Evolutionary conservation across 1,139 yeast genomes (phyloP).

Genomic region (Meyerozyma elateridarum): DNA sequence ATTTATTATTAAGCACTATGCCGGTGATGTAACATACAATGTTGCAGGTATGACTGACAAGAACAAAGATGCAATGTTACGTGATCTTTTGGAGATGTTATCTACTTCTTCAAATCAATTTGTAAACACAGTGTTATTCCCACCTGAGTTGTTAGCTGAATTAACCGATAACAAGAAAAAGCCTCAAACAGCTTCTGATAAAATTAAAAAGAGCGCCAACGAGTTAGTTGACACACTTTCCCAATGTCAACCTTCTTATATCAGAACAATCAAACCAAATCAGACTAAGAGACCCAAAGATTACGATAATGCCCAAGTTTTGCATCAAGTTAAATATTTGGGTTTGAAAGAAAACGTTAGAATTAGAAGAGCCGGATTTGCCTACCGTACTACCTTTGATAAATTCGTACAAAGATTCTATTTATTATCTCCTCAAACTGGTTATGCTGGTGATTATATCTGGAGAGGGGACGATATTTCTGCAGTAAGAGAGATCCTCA

Average conservation of each 20-base stretch:
- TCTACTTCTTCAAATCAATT: conserved; percentile 68
- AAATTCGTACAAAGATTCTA: conserved; percentile 97
- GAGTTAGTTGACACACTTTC: conserved; percentile 85
- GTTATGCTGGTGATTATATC: conserved; percentile 97
- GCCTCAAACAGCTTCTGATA: conserved; percentile 97
- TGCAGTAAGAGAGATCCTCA: conserved; percentile 76
- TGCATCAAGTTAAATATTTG: conserved; percentile 92
- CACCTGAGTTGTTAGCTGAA: conserved; percentile 52
- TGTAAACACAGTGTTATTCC: conserved; percentile 61
- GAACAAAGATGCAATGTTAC: conserved; percentile 90
- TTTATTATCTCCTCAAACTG: conserved; percentile 79
- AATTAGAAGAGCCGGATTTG: conserved; percentile 98
- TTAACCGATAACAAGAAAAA: conserved; percentile 74
- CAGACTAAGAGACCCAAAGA: conserved; percentile 89
- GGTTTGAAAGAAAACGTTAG: conserved; percentile 97
- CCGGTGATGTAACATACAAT: conserved; percentile 96
- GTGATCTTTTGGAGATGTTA: conserved; percentile 78
- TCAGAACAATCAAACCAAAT: conserved; percentile 97
- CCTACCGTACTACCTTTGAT: conserved; percentile 94
- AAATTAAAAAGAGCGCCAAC: conserved; percentile 89
- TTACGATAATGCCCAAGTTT: conserved; percentile 81
- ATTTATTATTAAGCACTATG: conserved; percentile 91
- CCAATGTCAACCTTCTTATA: conserved; percentile 88
- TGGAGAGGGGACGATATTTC: conserved; percentile 86
- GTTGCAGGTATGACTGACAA: conserved; percentile 92